A percentile compares a stretch with the other conserved stretches of the same genome.
phyloP scores from a whole-genome alignment of 2,329 filamentous ascomycete species.

The Xylariaceae sp. region DNA sequence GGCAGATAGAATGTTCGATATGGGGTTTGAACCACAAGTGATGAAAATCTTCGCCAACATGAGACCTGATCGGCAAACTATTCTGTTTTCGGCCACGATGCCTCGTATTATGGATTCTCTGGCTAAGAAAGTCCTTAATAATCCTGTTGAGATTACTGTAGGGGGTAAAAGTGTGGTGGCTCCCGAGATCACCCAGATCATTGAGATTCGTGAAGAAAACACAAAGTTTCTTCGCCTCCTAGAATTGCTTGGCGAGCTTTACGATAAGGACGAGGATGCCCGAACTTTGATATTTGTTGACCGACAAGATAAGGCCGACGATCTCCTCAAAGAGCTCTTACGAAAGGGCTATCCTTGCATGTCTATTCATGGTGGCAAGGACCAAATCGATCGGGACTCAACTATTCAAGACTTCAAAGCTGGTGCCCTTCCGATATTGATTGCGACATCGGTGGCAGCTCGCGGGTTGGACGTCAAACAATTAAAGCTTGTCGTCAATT shows the following conservation, averaged over 20 bases:
- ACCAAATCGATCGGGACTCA: constrained; percentile 88
- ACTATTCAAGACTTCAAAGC: constrained; percentile 92
- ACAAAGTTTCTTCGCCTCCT: constrained; percentile 81
- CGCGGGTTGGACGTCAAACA: constrained; percentile 95
- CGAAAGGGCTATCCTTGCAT: constrained; percentile 85
- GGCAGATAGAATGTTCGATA: constrained; percentile 98
- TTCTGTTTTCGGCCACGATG: constrained; percentile 95
- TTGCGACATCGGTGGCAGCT: constrained; percentile 93
- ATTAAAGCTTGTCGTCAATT: constrained; percentile 93
- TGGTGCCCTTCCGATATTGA: constrained; percentile 81
- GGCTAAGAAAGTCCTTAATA: constrained; percentile 80
- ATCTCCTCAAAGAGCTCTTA: constrained; percentile 71
- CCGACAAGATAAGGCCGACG: constrained; percentile 84
- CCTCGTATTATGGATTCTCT: constrained; percentile 87
- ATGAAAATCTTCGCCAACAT: constrained; percentile 94
- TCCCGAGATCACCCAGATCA: constrained; percentile 88
- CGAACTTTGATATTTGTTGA: constrained; percentile 89
- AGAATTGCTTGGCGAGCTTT: constrained; percentile 81
- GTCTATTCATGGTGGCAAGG: constrained; percentile 90
- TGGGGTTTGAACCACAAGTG: constrained; percentile 98
- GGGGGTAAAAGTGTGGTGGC: constrained; percentile 83
- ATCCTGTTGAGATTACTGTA: constrained; percentile 86
- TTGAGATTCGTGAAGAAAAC: constrained; percentile 79
- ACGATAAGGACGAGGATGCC: constrained; percentile 82
- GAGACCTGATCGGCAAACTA: constrained; percentile 86